Conservation (phyloP, 2,329 filamentous ascomycete species). For the Pseudogymnoascus sp. region DNA sequence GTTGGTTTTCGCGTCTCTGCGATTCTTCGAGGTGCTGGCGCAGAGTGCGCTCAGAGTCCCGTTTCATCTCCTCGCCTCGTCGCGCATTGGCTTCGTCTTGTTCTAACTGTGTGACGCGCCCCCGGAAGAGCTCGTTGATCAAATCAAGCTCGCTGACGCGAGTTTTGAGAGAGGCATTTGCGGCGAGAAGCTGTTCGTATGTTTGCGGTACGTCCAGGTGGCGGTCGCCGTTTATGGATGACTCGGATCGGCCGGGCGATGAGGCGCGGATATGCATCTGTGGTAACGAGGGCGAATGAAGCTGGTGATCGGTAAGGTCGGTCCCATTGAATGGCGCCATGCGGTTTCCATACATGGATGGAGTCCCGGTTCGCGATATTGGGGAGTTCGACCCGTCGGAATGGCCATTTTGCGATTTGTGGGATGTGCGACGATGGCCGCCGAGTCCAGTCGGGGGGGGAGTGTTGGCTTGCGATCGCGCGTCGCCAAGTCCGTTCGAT, state of each 20-base stretch:
- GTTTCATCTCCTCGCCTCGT: constrained; percentile 50
- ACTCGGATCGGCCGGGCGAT: constrained; percentile 51
- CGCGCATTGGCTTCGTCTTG: constrained; percentile 64
- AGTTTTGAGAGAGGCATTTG: constrained; percentile 85
- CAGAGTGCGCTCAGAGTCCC: constrained; percentile 48
- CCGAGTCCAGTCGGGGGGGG: constrained; percentile 45
- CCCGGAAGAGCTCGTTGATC: constrained; percentile 78
- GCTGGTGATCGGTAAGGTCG: constrained; percentile 57
- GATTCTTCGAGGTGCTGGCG: constrained; percentile 66
- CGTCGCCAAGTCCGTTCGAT: constrained; percentile 50
- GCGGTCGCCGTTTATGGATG: constrained; percentile 46
- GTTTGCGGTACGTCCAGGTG: constrained; percentile 65
- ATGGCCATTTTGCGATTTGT: constrained; percentile 65
- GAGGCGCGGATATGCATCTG: constrained; percentile 46
- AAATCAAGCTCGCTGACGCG: constrained; percentile 91
- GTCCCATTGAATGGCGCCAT: constrained; percentile 74
- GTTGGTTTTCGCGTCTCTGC: constrained; percentile 68
- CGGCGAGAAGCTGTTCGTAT: constrained; percentile 71
- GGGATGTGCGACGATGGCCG: constrained; percentile 58
- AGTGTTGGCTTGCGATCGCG: constrained; percentile 46
- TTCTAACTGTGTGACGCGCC: constrained; percentile 68
- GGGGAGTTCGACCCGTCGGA: constrained; percentile 72
- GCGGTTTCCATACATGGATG: constrained; percentile 66
- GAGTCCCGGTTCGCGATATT: constrained; percentile 71
- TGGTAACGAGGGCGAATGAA: constrained; percentile 45